A percentile compares a stretch with the other conserved stretches of the same genome.
These are phyloP conservation scores for Pseudozyma sp. DNA, from an alignment of 1,284 basidiomycete genomes.

Conservation along the genomic window DNA sequence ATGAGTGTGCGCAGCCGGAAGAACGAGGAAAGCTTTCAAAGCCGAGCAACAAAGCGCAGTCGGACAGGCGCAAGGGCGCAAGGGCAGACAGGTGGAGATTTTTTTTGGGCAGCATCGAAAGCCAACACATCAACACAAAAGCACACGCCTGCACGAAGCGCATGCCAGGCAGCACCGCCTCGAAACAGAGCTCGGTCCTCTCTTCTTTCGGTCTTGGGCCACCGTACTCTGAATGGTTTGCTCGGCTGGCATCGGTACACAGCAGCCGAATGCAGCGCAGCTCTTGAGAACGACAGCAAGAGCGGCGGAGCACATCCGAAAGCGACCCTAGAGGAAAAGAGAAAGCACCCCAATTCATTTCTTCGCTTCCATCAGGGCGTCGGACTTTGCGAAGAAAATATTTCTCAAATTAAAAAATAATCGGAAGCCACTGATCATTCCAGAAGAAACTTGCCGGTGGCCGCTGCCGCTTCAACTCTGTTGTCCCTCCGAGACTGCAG, in stretches of 20 bases:
- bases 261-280: neutral
- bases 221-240: no score
- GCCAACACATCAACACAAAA: slow-evolving; percentile 1
- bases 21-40: slow-evolving; percentile 20
- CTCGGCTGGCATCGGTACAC: neutral
- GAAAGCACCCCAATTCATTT: neutral
- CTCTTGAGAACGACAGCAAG: neutral
- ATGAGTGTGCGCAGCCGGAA: slow-evolving; percentile 32
- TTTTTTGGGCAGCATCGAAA: neutral
- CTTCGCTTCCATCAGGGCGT: no score
- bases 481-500: no score
- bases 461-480: no score
- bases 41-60: slow-evolving; percentile 4
- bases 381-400: neutral
- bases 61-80: neutral
- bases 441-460: no score
- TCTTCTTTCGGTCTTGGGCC: no score
- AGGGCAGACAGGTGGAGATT: neutral
- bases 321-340: neutral
- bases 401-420: neutral
- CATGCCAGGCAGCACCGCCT: neutral
- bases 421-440: no score
- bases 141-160: neutral
- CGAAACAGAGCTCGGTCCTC: neutral
- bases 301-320: slow-evolving; percentile 1